Evolutionary conservation across 192 early-diverging fungal genomes (phyloP), one percentile per base, ranked within the genome.

Genomic region (Umbelopsis vinacea): DNA sequence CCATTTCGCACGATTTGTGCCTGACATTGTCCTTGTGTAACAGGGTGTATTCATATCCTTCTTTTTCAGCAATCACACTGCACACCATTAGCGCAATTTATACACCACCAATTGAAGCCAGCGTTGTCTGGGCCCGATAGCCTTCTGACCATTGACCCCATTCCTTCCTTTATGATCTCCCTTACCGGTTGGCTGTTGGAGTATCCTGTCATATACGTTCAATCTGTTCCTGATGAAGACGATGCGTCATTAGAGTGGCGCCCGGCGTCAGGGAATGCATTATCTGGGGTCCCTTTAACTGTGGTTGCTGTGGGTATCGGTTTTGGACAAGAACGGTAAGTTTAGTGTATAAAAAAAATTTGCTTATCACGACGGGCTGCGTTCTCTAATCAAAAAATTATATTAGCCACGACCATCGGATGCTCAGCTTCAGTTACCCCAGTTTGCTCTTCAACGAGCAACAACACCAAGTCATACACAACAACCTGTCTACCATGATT

Each of bases 151-250:
- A 54, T 66, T 15, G 12, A 55, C 17, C 38, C 19, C 37, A 35
- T 74, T 14, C 76, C 76, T n/a, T 46, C 57, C 4, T 81, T 43
- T 54, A 76, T 81, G 72, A 50, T 81, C 23, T 45, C 72, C 12
- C 54, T 81, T 40, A 71, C 76, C 14, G 79, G 79, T 9, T 81
- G 79, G 76, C 17, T 68, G 2, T 24, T 81, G 2, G 79, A 81
- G 29, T 81, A 78, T 26, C 76, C 72, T 37, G 54, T 72, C 35
- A 66, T 78, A 33, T 81, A 78, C 46, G 47, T 79, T 37, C 48
- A 66, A 52, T 33, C 26, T 35, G 14, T 11, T 45, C 70, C 68
- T 24, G 24, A 22, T 0, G 55, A 50, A 46, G 40, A 77, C 6
- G 70, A 21, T 29, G 72, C 70, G 66, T 52, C 69, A 15, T 53